Percentiles rank a stretch among this genome's conserved stretches.
Evolutionary conservation across 1,139 yeast species (phyloP).

Genomic region (Blastobotrys proliferans): DNA sequence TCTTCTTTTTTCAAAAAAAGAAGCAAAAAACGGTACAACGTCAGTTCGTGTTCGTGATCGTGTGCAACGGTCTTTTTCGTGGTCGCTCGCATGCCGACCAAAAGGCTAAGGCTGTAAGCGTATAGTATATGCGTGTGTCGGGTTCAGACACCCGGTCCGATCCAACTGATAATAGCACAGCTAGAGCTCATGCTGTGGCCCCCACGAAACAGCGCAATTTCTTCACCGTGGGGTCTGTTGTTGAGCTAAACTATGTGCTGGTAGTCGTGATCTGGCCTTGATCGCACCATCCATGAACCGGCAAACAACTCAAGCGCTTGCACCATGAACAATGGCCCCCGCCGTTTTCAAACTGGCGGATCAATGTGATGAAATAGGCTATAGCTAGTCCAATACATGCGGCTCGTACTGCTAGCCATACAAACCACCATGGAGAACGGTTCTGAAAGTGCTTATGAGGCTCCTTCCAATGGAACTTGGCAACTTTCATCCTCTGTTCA

Average conservation of each 20-base stretch:
- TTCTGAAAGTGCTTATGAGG: constrained; percentile 28
- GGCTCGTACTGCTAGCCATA: constrained; percentile 51
- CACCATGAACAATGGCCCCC: constrained; percentile 63
- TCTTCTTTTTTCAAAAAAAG: too few species aligned
- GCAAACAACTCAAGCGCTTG: constrained; percentile 66
- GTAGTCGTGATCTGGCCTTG: constrained; percentile 44
- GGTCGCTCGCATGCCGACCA: too few species aligned
- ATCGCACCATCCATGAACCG: constrained; percentile 73
- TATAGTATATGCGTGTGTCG: too few species aligned
- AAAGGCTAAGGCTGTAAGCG: too few species aligned
- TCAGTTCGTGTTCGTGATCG: too few species aligned
- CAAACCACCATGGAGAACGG: constrained; percentile 43
- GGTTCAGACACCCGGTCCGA: too few species aligned
- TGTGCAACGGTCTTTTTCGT: too few species aligned
- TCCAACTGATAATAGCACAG: too few species aligned
- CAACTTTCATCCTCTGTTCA: constrained; percentile 19
- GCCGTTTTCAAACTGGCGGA: constrained; percentile 47
- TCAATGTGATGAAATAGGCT: constrained; percentile 49
- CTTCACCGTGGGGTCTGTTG: too few species aligned
- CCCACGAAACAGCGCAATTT: too few species aligned
- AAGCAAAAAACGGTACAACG: too few species aligned
- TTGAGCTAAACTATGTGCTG: background rate
- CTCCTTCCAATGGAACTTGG: constrained; percentile 24
- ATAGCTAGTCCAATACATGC: constrained; percentile 46
- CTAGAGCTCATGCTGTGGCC: too few species aligned